phyloP scores from a whole-genome alignment of 2,329 filamentous ascomycete genomes.

The Aspergillus uvarum region DNA sequence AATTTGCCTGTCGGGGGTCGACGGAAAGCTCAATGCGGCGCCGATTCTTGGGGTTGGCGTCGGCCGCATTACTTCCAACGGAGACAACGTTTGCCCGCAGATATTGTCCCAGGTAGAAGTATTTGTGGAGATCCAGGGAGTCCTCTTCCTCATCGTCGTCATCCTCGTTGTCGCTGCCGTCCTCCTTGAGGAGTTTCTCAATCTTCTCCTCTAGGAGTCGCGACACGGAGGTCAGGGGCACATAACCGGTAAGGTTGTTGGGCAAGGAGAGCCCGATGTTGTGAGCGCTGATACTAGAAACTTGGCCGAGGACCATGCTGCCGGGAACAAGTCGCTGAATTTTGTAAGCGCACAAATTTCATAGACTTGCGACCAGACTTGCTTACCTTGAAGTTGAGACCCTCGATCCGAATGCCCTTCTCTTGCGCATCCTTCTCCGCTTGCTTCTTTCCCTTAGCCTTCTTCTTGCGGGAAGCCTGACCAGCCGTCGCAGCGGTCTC shows the following conservation, averaged over 20 bases:
- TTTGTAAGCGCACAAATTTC: constrained; percentile 31
- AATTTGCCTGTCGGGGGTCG: constrained; percentile 75
- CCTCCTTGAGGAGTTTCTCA: constrained; percentile 63
- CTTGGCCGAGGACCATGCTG: constrained; percentile 81
- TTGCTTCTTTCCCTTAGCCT: constrained; percentile 50
- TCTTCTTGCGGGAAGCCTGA: constrained; percentile 44
- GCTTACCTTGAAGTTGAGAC: constrained; percentile 81
- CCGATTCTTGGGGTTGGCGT: constrained; percentile 63
- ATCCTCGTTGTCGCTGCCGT: constrained; percentile 56
- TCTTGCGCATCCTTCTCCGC: constrained; percentile 53
- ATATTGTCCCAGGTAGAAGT: constrained; percentile 85
- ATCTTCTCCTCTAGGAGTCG: constrained; percentile 73
- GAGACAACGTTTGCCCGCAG: constrained; percentile 80
- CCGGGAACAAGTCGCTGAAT: constrained; percentile 76
- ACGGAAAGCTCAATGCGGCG: constrained; percentile 85
- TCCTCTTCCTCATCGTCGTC: constrained; percentile 50
- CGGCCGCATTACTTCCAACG: constrained; percentile 58
- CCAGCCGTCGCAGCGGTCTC: constrained; percentile 33
- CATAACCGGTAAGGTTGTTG: constrained; percentile 88
- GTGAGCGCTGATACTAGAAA: constrained; percentile 75
- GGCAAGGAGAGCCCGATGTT: constrained; percentile 81
- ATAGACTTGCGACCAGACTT: neutral
- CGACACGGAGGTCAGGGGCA: constrained; percentile 90
- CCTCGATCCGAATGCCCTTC: constrained; percentile 70
- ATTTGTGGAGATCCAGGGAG: constrained; percentile 66